Conservation (phyloP, 805 yeast species). For the Schwanniomyces sp. region DNA sequence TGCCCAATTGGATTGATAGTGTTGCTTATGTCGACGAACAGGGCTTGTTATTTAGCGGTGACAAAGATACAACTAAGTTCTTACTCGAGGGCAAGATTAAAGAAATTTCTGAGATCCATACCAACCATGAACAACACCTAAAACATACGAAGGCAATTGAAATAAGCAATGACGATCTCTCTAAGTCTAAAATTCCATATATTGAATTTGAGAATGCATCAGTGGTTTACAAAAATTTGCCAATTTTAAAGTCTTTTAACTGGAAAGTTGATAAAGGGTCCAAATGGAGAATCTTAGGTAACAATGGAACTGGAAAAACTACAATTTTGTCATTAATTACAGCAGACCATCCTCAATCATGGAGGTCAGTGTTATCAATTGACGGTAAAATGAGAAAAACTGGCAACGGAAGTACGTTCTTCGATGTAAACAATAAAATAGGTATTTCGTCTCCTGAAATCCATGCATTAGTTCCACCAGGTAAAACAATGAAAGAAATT, state of each 20-base stretch:
- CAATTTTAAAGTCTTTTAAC: conserved; percentile 56
- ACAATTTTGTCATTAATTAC: conserved; percentile 82
- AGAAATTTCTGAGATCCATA: conserved; percentile 13
- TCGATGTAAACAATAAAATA: conserved; percentile 73
- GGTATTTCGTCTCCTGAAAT: conserved; percentile 92
- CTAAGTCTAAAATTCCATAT: conserved; percentile 12
- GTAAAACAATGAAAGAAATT: conserved; percentile 52
- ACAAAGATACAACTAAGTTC: conserved; percentile 22
- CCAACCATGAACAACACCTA: conserved; percentile 2
- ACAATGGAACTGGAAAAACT: conserved; percentile 92
- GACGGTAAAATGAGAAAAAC: conserved; percentile 69
- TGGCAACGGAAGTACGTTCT: conserved; percentile 71
- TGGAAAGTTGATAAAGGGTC: conserved; percentile 74
- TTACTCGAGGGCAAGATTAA: conserved; percentile 13
- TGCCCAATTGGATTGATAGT: conserved; percentile 81
- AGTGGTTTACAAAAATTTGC: conserved; percentile 63
- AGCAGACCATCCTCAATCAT: conserved; percentile 95
- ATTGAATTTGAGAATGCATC: conserved; percentile 59
- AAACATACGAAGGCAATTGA: conserved; percentile 7
- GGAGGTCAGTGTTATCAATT: conserved; percentile 69
- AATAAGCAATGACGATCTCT: conserved; percentile 5
- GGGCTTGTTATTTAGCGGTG: conserved; percentile 57
- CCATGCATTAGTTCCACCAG: conserved; percentile 77
- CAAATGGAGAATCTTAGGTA: conserved; percentile 86
- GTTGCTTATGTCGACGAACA: conserved; percentile 59